phyloP scores from a whole-genome alignment of 805 yeast genomes.

The Brettanomyces bruxellensis region DNA sequence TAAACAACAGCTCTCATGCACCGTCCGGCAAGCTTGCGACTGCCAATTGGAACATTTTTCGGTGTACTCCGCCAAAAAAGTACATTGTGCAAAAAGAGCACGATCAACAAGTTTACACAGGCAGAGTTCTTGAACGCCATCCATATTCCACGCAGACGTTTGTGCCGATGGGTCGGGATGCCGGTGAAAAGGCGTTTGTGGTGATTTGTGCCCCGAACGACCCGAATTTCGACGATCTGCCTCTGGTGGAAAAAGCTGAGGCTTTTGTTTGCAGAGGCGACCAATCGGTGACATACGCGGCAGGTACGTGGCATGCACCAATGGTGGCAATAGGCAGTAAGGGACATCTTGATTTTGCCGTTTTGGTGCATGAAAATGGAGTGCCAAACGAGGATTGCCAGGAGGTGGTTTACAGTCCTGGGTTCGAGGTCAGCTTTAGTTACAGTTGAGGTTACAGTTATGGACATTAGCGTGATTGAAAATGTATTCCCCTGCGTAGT shows the following conservation, averaged over 20 bases:
- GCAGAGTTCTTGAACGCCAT: slow-evolving; percentile 81
- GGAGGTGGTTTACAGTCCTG: slow-evolving; percentile 65
- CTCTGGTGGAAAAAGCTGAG: slow-evolving; percentile 48
- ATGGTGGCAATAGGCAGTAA: slow-evolving; percentile 73
- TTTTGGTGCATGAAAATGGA: slow-evolving; percentile 79
- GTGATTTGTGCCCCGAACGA: slow-evolving; percentile 71
- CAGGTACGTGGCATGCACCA: slow-evolving; percentile 92
- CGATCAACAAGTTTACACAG: slow-evolving; percentile 26
- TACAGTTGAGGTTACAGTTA: no score
- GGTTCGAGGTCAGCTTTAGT: slow-evolving; percentile 29
- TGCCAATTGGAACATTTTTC: slow-evolving; percentile 75
- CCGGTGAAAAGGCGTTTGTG: slow-evolving; percentile 45
- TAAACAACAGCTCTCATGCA: slow-evolving; percentile 38
- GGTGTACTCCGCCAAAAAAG: slow-evolving; percentile 72
- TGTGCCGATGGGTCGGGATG: slow-evolving; percentile 72
- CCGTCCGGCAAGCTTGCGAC: slow-evolving; percentile 40
- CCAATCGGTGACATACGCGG: slow-evolving; percentile 85
- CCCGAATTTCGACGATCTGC: slow-evolving; percentile 33
- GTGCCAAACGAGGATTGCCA: slow-evolving; percentile 73
- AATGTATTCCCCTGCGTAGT: not conserved
- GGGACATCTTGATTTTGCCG: slow-evolving; percentile 63
- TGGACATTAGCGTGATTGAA: not conserved
- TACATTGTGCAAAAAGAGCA: slow-evolving; percentile 19
- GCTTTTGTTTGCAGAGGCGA: slow-evolving; percentile 76
- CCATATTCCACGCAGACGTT: slow-evolving; percentile 86